Evolutionary conservation across 345 rosid genomes (phyloP).

Genomic region (Raphanus sativus): DNA sequence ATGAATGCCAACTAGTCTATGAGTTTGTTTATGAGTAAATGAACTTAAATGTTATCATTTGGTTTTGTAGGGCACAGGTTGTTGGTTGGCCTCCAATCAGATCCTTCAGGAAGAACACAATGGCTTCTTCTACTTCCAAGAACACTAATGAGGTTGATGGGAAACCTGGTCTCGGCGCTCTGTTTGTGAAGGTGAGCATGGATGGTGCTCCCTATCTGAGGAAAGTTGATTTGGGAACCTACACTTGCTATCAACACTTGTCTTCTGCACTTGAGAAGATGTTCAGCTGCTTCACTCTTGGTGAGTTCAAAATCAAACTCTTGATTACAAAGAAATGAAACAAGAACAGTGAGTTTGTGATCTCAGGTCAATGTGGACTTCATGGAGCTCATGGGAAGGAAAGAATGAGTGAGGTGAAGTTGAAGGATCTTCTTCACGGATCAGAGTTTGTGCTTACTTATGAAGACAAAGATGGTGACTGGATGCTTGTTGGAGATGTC

Average conservation of each 20-base stretch:
- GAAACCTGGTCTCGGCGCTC: conserved; percentile 64
- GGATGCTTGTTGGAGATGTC: conserved; percentile 99
- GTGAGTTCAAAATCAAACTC: conserved; percentile 34
- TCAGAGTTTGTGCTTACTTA: conserved; percentile 87
- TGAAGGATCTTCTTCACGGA: conserved; percentile 82
- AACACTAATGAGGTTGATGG: conserved; percentile 88
- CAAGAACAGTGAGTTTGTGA: not conserved
- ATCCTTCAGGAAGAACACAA: conserved; percentile 72
- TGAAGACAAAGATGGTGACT: conserved; percentile 90
- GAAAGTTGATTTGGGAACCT: conserved; percentile 80
- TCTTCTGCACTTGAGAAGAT: conserved; percentile 91
- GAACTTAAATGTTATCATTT: not conserved
- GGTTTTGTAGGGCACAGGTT: conserved; percentile 70
- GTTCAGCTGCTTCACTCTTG: conserved; percentile 89
- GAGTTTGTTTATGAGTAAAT: conserved; percentile 1
- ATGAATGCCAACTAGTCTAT: not conserved
- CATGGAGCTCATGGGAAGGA: conserved; percentile 63
- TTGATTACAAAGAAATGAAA: not conserved
- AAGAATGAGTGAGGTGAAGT: conserved; percentile 63
- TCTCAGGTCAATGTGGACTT: conserved; percentile 74
- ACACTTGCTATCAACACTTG: conserved; percentile 63
- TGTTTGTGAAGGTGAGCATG: conserved; percentile 93
- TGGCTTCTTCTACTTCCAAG: conserved; percentile 66
- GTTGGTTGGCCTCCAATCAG: conserved; percentile 97
- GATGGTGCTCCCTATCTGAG: conserved; percentile 92